Base-by-base conservation (phyloP, 2,329 filamentous ascomycete genomes). In the Neofusicoccum ribis region DNA sequence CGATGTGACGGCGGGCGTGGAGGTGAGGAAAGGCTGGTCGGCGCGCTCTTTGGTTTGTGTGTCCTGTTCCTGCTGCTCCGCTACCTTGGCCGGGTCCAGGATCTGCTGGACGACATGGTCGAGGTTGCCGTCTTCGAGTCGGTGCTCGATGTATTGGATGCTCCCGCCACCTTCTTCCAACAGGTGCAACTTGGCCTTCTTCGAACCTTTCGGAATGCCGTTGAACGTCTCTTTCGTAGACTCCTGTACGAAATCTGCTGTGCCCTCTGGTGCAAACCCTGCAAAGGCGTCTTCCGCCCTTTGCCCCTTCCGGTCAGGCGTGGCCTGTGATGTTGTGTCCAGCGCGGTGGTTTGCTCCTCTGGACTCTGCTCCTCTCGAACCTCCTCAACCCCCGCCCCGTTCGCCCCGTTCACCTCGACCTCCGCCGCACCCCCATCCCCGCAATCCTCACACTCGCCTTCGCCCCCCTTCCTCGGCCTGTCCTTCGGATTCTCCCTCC, bases 101-200 rank as follows among this genome's bases (percentile, higher is more conserved):
- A 91, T 86, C 70, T 88, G 84, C 3, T 82, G 75, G n/a, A 92
- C 84, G 12, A 93, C 87, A 6, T 86, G 83, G 0, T 83, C 82
- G 14, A 96, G 81, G 72, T 94, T 87, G 46, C 91, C 91, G 69
- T 90, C 88, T 75, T 90, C 85, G 34, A 96, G 84, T 46, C 86
- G 82, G 68, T 91, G 90, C 64, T 91, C 88, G 51, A 96, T 85
- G 73, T 96, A 95, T 70, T 91, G 89, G 50, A 95, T 89, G 59
- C 85, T 86, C 0, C 90, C 90, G 66, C 87, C 88, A 5, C 88
- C 89, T 64, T 88, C 82, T 61, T 85, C 83, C 5, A 82, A 83
- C 43, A 77, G 69, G 59, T 79, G 75, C 1, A 79, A 69, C 11
- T 71, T 74, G 17, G 72, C 70, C 59, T 50, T 68, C 60, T 60